Evolutionary conservation across 2,329 filamentous ascomycete species (phyloP), one percentile per base, ranked within the genome.

Genomic region (Monosporascus sp.): DNA sequence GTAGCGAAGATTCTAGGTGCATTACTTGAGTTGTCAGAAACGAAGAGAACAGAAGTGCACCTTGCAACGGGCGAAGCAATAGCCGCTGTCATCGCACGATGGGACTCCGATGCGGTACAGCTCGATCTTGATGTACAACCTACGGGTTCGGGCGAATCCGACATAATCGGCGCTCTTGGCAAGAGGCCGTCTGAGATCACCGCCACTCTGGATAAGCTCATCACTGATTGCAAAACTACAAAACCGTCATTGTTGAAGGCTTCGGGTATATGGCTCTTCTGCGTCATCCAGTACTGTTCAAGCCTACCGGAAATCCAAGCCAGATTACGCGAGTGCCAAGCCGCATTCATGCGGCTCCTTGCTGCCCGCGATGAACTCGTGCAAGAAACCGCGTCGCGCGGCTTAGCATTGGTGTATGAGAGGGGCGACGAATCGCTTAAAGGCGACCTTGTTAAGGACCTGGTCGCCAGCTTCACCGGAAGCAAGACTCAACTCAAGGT

Each of bases 191-290:
- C 72, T 1, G 67, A 67, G 1, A 63, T 87, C 25, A 72, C 72
- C 8, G 70, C 74, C 0, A 76, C 89, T 1, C 73, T 96, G 5
- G 81, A 89, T 54, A 91, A 87, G 65, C 79, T 95, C 2, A 77
- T 97, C 47, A 73, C 75, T 2, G 87, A 94, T 63, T 94, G 88
- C 72, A 87, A 88, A 62, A 84, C 87, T 8, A 90, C 90, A 0
- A 97, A 97, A 64, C 94, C 94, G 1, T 88, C 91, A 0, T 75
- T 97, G 5, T 85, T 91, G 61, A 96, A 96, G 67, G 91, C 93
- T 3, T 93, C 92, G 0, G 91, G 91, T 0, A 96, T 99, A 61
- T 97, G 94, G 94, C 80, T 97, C 0, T 85, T 97, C 54, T 96
- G 88, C 64, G 73, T 97, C 3, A 85, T 97, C 8, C 91, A 97